These are phyloP conservation scores for Ascocoryne sarcoides DNA, from an alignment of 2,329 filamentous ascomycete genomes.

Conservation along the genomic window DNA sequence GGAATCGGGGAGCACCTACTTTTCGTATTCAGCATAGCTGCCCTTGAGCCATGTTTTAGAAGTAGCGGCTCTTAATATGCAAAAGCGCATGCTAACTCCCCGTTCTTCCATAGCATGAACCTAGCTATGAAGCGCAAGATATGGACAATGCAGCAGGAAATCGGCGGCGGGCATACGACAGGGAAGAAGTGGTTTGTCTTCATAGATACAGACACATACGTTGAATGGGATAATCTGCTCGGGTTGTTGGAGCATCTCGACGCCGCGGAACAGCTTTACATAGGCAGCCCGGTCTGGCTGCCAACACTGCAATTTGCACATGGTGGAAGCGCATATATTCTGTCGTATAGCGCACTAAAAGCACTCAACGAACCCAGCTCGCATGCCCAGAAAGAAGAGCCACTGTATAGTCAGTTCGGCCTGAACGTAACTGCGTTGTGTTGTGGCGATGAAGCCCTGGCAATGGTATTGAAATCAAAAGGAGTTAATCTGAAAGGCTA, in stretches of 20 bases:
- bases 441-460: too few species aligned
- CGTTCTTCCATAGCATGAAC: conserved; percentile 9
- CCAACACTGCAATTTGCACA: conserved; percentile 8
- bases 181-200: conserved; percentile 13
- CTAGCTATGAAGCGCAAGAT: conserved; percentile 12
- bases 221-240: conserved; percentile 14
- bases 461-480: too few species aligned
- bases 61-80: conserved; percentile 2
- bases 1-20: too few species aligned
- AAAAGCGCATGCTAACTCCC: conserved; percentile 2
- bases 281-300: conserved; percentile 10
- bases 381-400: too few species aligned
- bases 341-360: conserved; percentile 11
- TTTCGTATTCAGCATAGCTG: conserved; percentile 1
- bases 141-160: conserved; percentile 7
- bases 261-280: conserved; percentile 2
- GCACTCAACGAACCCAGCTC: too few species aligned
- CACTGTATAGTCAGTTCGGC: too few species aligned
- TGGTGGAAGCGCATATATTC: conserved; percentile 10
- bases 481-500: too few species aligned
- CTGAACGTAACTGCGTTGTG: too few species aligned
- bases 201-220: conserved; percentile 14
- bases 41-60: conserved; percentile 3
- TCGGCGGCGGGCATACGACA: background rate
- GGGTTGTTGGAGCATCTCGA: conserved; percentile 7